Percentiles rank a stretch among this genome's conserved stretches.
Evolutionary conservation across 148 eudicot genomes (phyloP).

Genomic region (Gaultheria prostrata): DNA sequence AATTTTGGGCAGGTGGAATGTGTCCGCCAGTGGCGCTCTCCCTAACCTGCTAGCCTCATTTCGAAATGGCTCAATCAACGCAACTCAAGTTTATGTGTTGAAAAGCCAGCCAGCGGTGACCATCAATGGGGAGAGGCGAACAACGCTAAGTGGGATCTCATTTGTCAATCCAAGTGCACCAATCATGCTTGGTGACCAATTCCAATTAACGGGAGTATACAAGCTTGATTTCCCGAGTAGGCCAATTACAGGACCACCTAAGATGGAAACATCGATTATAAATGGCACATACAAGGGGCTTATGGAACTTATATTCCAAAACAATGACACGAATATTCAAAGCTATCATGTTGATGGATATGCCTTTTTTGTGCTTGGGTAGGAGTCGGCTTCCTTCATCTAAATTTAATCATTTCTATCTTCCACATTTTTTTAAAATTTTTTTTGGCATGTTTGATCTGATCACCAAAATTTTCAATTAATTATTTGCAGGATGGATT

Average conservation of each 20-base stretch:
- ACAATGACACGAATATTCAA: constrained; percentile 84
- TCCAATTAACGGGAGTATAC: constrained; percentile 59
- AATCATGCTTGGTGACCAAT: constrained; percentile 70
- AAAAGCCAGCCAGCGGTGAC: constrained; percentile 62
- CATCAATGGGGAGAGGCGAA: constrained; percentile 57
- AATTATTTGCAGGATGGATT: constrained; percentile 60
- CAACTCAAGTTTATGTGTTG: constrained; percentile 54
- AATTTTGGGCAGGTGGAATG: constrained; percentile 63
- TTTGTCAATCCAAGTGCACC: constrained; percentile 81
- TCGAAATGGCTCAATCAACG: constrained; percentile 75
- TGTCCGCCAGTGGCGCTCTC: constrained; percentile 88
- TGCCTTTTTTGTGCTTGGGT: constrained; percentile 94
- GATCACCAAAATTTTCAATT: neutral
- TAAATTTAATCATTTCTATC: neutral
- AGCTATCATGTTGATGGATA: constrained; percentile 87
- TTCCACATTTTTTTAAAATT: neutral
- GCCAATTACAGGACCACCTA: constrained; percentile 56
- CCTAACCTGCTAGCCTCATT: constrained; percentile 97
- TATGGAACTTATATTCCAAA: constrained; percentile 73
- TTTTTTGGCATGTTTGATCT: neutral
- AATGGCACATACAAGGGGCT: constrained; percentile 80
- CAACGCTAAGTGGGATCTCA: constrained; percentile 80
- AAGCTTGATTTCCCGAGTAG: constrained; percentile 68
- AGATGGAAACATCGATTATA: constrained; percentile 59
- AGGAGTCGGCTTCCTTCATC: constrained; percentile 22